phyloP scores from a whole-genome alignment of 805 yeast species.

The Metschnikowia baotianmanensis region DNA sequence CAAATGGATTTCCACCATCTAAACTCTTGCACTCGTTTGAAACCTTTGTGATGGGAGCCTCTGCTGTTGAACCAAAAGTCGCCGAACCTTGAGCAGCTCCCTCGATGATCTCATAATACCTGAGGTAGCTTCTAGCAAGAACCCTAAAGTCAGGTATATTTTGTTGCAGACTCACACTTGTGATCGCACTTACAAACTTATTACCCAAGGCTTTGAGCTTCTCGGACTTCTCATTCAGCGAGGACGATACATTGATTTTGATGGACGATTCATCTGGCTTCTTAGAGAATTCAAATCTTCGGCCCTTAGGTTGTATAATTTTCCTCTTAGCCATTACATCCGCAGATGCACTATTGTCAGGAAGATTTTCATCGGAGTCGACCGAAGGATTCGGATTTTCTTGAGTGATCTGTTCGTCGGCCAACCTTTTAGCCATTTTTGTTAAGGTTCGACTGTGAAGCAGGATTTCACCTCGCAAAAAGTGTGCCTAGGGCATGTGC shows the following conservation, averaged over 20 bases:
- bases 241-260: not conserved
- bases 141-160: slow-evolving; percentile 56
- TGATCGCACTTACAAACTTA: slow-evolving; percentile 51
- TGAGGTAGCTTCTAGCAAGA: slow-evolving; percentile 55
- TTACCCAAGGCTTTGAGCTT: slow-evolving; percentile 66
- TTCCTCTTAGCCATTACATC: slow-evolving; percentile 66
- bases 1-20: not conserved
- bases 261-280: not conserved
- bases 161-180: slow-evolving; percentile 38
- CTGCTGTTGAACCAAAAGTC: not conserved
- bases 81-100: not conserved
- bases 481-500: slow-evolving; percentile 15
- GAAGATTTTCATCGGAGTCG: slow-evolving; percentile 35
- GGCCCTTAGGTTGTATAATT: slow-evolving; percentile 56
- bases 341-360: slow-evolving; percentile 43
- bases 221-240: slow-evolving; percentile 33
- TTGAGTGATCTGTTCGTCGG: slow-evolving; percentile 60
- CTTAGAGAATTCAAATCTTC: slow-evolving; percentile 8
- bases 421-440: slow-evolving; percentile 65
- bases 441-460: not conserved
- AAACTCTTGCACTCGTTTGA: not conserved
- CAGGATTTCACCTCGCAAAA: too few species aligned
- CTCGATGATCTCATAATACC: slow-evolving; percentile 44
- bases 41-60: not conserved
- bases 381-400: slow-evolving; percentile 33